A percentile compares a stretch with the other conserved stretches of the same genome.
Evolutionary conservation across 2,329 filamentous ascomycete genomes (phyloP).

Genomic region (Alternaria triticimaculans): DNA sequence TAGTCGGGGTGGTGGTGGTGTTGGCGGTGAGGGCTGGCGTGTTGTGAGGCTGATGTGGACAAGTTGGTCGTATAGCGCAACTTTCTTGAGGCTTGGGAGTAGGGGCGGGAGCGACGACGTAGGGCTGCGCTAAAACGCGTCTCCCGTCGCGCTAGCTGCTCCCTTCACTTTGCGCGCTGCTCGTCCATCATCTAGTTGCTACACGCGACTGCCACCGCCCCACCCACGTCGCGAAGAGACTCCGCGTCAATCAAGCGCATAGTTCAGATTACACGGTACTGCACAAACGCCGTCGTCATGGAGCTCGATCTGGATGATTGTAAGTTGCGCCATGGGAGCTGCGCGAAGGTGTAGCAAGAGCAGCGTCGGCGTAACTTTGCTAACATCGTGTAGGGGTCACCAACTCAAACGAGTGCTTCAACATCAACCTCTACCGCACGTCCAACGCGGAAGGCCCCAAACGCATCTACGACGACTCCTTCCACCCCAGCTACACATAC

Average conservation of each 20-base stretch:
- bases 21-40: constrained; percentile 6
- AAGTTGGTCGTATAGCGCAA: constrained; percentile 15
- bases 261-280: neutral
- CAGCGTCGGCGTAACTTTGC: neutral
- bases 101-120: constrained; percentile 15
- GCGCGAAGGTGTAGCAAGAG: neutral
- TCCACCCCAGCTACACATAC: constrained; percentile 89
- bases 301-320: constrained; percentile 41
- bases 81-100: constrained; percentile 16
- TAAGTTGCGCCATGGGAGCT: constrained; percentile 20
- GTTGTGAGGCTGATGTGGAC: constrained; percentile 4
- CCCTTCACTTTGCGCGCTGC: constrained; percentile 19
- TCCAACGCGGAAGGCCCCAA: constrained; percentile 21
- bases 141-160: constrained; percentile 28
- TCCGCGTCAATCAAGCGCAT: neutral
- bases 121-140: constrained; percentile 35
- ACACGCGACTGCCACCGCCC: constrained; percentile 1
- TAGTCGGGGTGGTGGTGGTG: constrained; percentile 3
- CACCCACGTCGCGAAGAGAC: neutral
- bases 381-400: constrained; percentile 36
- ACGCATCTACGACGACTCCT: constrained; percentile 65
- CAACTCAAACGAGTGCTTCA: constrained; percentile 47
- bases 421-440: constrained; percentile 47
- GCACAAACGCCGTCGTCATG: constrained; percentile 18
- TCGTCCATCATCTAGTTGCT: neutral